Percentiles rank a stretch among this genome's conserved stretches.
Conservation (phyloP, 1,284 basidiomycete species). For the Tetrapyrgos nigripes region DNA sequence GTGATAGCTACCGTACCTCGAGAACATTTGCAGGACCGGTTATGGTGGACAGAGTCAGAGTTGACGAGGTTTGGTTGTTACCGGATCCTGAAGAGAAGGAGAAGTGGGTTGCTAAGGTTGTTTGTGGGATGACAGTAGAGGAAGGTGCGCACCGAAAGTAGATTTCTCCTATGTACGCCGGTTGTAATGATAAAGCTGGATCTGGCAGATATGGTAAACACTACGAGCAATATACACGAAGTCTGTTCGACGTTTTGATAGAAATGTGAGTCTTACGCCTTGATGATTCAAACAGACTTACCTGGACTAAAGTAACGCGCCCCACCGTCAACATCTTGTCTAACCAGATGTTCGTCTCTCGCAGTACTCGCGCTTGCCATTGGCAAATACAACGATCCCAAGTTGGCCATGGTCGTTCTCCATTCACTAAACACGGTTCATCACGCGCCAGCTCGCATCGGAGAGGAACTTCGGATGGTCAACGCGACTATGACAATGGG, state of each 20-base stretch:
- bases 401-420: conserved; percentile 42
- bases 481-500: conserved; percentile 54
- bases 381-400: conserved; percentile 29
- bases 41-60: neutral
- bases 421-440: conserved; percentile 56
- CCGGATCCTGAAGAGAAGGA: neutral
- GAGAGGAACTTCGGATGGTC: conserved; percentile 53
- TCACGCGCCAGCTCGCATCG: conserved; percentile 60
- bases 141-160: neutral
- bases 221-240: conserved; percentile 51
- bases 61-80: neutral
- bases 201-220: conserved; percentile 62
- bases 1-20: neutral
- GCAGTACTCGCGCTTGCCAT: conserved; percentile 40
- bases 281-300: neutral
- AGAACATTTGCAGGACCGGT: neutral
- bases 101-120: neutral
- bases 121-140: neutral
- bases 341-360: conserved; percentile 52
- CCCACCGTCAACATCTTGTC: neutral
- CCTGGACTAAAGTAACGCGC: neutral
- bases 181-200: too few relatives aligned
- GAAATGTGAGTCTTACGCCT: conserved; percentile 47
- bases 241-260: conserved; percentile 57
- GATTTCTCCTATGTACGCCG: too few relatives aligned